phyloP scores from a whole-genome alignment of 148 eudicot species.

The Talinum fruticosum region DNA sequence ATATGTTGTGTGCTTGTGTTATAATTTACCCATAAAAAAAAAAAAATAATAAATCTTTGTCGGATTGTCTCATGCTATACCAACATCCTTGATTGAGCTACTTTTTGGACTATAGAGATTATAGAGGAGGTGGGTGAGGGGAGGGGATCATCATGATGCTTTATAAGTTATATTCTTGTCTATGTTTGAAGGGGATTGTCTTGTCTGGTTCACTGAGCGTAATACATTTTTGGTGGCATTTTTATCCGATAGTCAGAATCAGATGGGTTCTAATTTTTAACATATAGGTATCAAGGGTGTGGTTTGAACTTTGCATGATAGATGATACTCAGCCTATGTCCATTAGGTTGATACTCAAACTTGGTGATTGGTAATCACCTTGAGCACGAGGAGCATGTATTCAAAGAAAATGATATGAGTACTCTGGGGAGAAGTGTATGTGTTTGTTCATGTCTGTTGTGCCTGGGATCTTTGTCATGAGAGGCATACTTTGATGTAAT shows the following conservation, averaged over 20 bases:
- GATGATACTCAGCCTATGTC: background rate
- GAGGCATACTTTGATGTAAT: background rate
- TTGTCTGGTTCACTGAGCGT: background rate
- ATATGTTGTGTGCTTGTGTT: no score
- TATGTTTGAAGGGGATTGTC: background rate
- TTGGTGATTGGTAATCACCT: background rate
- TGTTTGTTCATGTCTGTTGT: background rate
- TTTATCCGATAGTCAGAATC: background rate
- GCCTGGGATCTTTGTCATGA: background rate
- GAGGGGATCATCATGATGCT: background rate
- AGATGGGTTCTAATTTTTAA: background rate
- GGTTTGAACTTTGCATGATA: background rate
- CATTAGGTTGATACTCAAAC: background rate
- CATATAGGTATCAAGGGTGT: background rate
- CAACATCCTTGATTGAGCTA: background rate
- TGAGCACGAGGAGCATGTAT: background rate
- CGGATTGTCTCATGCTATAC: background rate
- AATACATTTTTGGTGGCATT: background rate
- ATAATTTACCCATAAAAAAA: no score
- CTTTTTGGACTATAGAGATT: background rate
- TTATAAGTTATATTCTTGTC: no score
- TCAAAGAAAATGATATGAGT: background rate
- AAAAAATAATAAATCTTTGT: no score
- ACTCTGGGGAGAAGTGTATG: background rate
- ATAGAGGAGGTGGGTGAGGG: background rate